A percentile compares a stretch with the other conserved stretches of the same genome.
phyloP scores from a whole-genome alignment of 176 grass and related monocot genomes.

The Carex cristatella region DNA sequence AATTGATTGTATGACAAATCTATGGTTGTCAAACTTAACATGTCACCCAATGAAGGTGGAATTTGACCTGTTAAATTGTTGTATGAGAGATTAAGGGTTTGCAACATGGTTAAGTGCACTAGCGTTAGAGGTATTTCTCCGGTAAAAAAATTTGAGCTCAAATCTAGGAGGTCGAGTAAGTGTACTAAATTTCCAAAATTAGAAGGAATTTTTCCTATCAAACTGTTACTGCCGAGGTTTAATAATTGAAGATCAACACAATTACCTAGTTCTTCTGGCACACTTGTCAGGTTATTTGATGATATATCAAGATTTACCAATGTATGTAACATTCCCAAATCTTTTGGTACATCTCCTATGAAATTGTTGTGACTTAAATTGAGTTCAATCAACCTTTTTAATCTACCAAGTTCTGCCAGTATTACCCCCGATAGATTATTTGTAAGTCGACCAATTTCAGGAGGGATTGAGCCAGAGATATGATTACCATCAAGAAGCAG shows the following conservation, averaged over 20 bases:
- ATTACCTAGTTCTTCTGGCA: background rate
- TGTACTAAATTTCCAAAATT: background rate
- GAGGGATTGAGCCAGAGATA: background rate
- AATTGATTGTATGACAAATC: slow-evolving; percentile 40
- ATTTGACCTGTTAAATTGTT: background rate
- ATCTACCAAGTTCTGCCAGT: background rate
- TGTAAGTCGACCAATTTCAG: background rate
- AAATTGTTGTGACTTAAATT: slow-evolving; percentile 9
- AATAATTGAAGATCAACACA: slow-evolving; percentile 21
- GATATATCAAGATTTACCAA: slow-evolving; percentile 10
- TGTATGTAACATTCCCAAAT: background rate
- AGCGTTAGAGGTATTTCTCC: background rate
- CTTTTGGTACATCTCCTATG: background rate
- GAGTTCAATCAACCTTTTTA: background rate
- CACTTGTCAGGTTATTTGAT: background rate
- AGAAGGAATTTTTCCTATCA: slow-evolving; percentile 32
- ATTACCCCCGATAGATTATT: background rate
- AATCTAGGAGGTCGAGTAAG: slow-evolving; percentile 8
- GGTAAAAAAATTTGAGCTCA: slow-evolving; percentile 25
- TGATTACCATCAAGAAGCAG: slow-evolving; percentile 14
- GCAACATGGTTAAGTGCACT: no score
- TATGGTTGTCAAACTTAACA: slow-evolving; percentile 22
- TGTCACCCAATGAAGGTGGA: slow-evolving; percentile 4
- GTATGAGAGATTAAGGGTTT: no score
- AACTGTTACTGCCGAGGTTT: slow-evolving; percentile 10